phyloP scores from a whole-genome alignment of 352 stramenopile species.

The Phytopythium cucurbitacearum region DNA sequence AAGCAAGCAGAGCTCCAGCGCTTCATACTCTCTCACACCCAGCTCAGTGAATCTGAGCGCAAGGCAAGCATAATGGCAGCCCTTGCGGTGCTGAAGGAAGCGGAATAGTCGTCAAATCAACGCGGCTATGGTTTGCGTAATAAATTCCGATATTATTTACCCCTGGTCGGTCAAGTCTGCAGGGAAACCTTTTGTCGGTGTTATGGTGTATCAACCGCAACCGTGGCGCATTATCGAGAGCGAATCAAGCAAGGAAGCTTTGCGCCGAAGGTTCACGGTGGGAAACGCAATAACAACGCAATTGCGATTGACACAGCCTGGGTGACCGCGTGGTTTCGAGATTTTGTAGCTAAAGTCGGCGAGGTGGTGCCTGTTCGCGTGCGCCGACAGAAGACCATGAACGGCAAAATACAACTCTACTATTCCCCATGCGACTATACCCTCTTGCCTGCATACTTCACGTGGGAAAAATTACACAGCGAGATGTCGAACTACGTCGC shows the following conservation, averaged over 20 bases:
- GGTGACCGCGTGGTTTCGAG: conserved; percentile 6
- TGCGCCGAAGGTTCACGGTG: background rate
- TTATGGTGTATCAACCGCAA: background rate
- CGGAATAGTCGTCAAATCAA: background rate
- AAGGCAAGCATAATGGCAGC: background rate
- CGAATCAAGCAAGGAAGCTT: background rate
- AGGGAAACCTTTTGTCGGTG: background rate
- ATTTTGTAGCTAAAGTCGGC: conserved; percentile 2
- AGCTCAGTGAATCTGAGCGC: background rate
- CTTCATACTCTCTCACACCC: background rate
- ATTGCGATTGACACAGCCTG: background rate
- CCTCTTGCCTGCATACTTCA: conserved; percentile 9
- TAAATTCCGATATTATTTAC: background rate
- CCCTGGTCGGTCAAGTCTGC: background rate
- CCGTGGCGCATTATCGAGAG: background rate
- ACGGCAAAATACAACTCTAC: conserved; percentile 6
- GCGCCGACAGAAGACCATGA: background rate
- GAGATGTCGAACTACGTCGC: conserved; percentile 8
- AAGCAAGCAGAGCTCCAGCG: background rate
- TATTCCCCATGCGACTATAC: conserved; percentile 7
- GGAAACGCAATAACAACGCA: conserved; percentile 1
- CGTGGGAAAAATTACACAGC: conserved; percentile 7
- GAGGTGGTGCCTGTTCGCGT: conserved; percentile 7
- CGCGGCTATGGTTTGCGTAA: background rate
- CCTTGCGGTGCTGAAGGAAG: background rate